phyloP scores from a whole-genome alignment of 2,329 filamentous ascomycete genomes.

The Cercospora berteroae region DNA sequence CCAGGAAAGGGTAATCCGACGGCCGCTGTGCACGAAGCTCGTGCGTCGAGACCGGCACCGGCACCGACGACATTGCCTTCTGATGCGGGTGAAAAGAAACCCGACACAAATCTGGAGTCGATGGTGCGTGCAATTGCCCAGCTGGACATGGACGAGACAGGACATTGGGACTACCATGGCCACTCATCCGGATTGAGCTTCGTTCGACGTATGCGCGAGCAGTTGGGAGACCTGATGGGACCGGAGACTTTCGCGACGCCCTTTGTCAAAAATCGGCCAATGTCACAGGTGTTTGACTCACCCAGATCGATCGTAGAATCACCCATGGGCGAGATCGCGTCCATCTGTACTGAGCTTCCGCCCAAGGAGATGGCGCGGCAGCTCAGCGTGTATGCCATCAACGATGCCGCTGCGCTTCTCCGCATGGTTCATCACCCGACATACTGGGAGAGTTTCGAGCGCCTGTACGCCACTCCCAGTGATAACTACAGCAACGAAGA shows the following conservation, averaged over 20 bases:
- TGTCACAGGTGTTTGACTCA: constrained; percentile 65
- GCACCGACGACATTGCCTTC: constrained; percentile 23
- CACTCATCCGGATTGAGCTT: constrained; percentile 91
- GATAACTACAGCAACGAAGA: constrained; percentile 49
- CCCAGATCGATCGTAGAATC: constrained; percentile 60
- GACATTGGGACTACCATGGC: constrained; percentile 93
- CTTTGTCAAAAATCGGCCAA: constrained; percentile 55
- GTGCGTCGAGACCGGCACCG: constrained; percentile 11
- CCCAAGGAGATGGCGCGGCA: constrained; percentile 56
- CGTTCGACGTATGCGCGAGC: constrained; percentile 78
- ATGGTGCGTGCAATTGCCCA: constrained; percentile 94
- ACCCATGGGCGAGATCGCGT: constrained; percentile 55
- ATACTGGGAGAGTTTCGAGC: constrained; percentile 75
- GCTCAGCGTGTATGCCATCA: constrained; percentile 59
- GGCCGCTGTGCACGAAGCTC: constrained; percentile 16
- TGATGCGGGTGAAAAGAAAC: constrained; percentile 44
- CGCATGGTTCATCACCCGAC: constrained; percentile 77
- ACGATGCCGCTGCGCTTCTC: constrained; percentile 62
- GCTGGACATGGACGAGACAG: constrained; percentile 85
- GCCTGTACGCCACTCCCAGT: constrained; percentile 67
- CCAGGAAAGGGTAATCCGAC: constrained; percentile 33
- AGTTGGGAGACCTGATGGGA: constrained; percentile 75
- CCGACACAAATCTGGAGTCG: constrained; percentile 74
- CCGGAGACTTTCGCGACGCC: constrained; percentile 58
- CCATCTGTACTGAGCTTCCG: constrained; percentile 63